Base-by-base conservation (phyloP, 2,329 filamentous ascomycete species). In the Aspergillus japonicus region DNA sequence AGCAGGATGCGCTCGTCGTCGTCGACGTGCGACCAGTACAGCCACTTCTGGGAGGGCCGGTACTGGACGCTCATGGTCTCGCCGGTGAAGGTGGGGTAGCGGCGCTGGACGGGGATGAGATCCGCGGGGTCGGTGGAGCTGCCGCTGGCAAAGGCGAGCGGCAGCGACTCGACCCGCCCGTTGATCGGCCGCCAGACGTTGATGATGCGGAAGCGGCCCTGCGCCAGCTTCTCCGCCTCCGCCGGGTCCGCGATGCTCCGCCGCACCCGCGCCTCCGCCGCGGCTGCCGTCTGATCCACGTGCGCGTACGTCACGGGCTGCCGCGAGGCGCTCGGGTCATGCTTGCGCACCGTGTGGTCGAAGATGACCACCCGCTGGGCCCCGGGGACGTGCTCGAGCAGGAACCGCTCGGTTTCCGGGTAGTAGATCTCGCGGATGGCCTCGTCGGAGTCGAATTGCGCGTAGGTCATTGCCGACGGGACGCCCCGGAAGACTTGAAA, bases 291-390 rank as follows among this genome's bases (percentile, higher is more conserved):
- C 77, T 96, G 92, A 73, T 96, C 92, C 63, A 96, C 89, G 75
- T 96, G 92, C 0, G 90, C 90, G 47, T 84, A 76, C 12, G 81
- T 85, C 0, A 96, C 91, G 2, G 92, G 91, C 1, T 78, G 80
- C 51, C 92, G 85, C n/a, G 75, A 74, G 0, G 89, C 84, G 56
- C 79, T 75, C 0, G 86, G 83, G 2, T 76, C 72, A 11, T 85
- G 80, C 47, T 89, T 85, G n/a, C 92, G 89, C 73, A 96, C 86
- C 7, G 92, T 96, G 79, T 96, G 90, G 80, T 96, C 92, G 77
- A 96, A 96, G 71, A 96, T 79, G 66, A 91, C 80, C 31, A 96
- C 80, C 4, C 83, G 82, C 58, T 84, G 82, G 26, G 85, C 83
- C 56, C 89, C 90, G 0, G 88, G 87, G 16, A 96, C 81, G 59